Evolutionary conservation across 2,329 filamentous ascomycete genomes (phyloP).

Genomic region (Talaromyces atroroseus): DNA sequence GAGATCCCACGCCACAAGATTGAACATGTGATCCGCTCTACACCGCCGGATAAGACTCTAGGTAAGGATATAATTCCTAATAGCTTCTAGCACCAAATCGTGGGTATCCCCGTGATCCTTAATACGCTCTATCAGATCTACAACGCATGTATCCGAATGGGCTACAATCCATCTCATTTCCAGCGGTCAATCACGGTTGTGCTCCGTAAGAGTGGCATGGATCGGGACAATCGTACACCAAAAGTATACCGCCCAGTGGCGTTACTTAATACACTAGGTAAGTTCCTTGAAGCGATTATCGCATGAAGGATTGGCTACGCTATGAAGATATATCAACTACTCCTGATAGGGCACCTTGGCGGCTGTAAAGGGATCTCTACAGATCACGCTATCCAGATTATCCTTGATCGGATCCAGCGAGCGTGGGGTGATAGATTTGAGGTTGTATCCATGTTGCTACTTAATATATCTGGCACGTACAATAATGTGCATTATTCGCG

Average conservation of each 20-base stretch:
- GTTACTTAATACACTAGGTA: background rate
- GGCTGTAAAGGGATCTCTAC: background rate
- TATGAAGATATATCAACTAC: background rate
- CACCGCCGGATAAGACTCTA: background rate
- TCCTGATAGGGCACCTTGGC: background rate
- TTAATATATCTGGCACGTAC: background rate
- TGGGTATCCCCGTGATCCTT: background rate
- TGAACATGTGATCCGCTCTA: background rate
- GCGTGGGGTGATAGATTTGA: background rate
- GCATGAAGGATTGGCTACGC: background rate
- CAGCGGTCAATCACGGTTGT: background rate
- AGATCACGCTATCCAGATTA: background rate
- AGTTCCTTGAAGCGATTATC: background rate
- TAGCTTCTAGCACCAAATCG: background rate
- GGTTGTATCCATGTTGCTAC: background rate
- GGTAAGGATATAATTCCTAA: background rate
- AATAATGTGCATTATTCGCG: conserved; percentile 1
- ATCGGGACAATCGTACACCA: background rate
- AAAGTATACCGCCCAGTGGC: background rate
- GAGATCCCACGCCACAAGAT: background rate
- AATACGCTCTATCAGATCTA: background rate
- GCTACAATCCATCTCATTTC: background rate
- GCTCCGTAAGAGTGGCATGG: background rate
- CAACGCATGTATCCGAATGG: background rate
- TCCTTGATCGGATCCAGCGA: background rate